Evolutionary conservation across 192 early-diverging fungal genomes (phyloP), one percentile per base, ranked within the genome.

Genomic region (Podila horticola): DNA sequence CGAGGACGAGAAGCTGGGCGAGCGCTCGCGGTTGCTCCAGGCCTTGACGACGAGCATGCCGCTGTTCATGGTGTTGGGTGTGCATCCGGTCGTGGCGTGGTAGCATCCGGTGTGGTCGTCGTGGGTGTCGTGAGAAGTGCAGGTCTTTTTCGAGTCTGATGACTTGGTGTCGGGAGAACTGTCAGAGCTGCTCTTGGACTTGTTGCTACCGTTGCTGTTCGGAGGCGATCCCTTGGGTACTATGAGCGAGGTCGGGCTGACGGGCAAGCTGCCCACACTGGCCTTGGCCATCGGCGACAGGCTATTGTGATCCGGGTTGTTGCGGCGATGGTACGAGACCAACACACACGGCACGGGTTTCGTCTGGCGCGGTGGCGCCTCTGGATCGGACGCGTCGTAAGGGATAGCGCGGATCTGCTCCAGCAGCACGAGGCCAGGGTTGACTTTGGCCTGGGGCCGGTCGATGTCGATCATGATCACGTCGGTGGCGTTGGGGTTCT

Each of bases 381-480:
- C 24, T 17, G 48, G 29, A 11, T 20, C 71, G 26, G 33, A 12
- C 2, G 60, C 66, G 3, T 64, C 62, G 31, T 45, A 68, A 2
- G 66, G 48, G 24, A 81, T 72, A 9, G 49, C 57, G 12, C 71
- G 70, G 24, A 81, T 41, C 30, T 81, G 77, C 33, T 81, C 61
- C 1, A 81, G 62, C 12, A 81, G 57, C 1, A 67, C 77, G 34
- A 72, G 22, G 1, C 77, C 77, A 2, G 77, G 77, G 41, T 81
- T 72, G 58, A 73, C 55, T 51, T 69, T 81, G 38, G 67, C 58
- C 58, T 81, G 77, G 11, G 66, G 66, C 26, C 72, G 72, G 48
- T 81, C 77, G 9, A 81, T 55, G 36, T 81, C 77, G 34, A 81
- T 69, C 77, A 81, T 73, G 71, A 81, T 81, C 55, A 81, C 57